Base-by-base conservation (phyloP, 441 rosid species). In the Rhodomyrtus psidioides region DNA sequence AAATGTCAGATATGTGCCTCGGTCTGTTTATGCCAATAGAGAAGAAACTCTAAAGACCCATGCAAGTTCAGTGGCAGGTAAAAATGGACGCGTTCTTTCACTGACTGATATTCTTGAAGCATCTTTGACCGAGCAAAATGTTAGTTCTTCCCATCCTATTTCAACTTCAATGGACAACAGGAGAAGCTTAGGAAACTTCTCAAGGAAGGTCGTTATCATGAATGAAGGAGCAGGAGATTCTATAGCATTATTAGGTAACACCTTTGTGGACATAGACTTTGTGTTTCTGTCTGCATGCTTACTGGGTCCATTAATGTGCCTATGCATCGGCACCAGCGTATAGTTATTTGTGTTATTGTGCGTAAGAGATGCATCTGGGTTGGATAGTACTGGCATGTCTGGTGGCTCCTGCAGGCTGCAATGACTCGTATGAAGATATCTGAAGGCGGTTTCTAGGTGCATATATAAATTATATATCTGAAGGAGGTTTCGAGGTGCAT, bases 201-300 rank as follows among this genome's bases (percentile, higher is more conserved):
- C 65, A 60, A 92, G 89, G 88, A 95, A 93, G 91, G 96, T 97
- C 85, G 57, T 89, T 65, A 89, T 97, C 57, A 87, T 97, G 58
- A 97, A 94, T 89, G 99, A 97, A 94, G 99, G 98, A 53, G 96
- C 98, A 12, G 96, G 96, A 76, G 97, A 94, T 89, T 90, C 91
- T 84, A 90, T 93, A 74, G 98, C 98, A n/a, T 90, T 96, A 83
- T 92, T 96, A n/a, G 99, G 99, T 97, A 90, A 90, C 79, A 19
- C n/a, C n/a, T 70, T 39, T 34, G 79, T 34, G 79, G n/a, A 12
- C 79, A 10, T 70, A 34, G 79, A 65, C 79, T 42, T 65, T 34
- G 26, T 19, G n/a, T 70, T 34, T 21, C 79, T 70, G 26, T 70
- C n/a, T 6, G 49, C 79, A 70, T 39, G 79, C 2, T 34, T 70